phyloP scores from a whole-genome alignment of 805 yeast species.

The Yamadazyma olivae region DNA sequence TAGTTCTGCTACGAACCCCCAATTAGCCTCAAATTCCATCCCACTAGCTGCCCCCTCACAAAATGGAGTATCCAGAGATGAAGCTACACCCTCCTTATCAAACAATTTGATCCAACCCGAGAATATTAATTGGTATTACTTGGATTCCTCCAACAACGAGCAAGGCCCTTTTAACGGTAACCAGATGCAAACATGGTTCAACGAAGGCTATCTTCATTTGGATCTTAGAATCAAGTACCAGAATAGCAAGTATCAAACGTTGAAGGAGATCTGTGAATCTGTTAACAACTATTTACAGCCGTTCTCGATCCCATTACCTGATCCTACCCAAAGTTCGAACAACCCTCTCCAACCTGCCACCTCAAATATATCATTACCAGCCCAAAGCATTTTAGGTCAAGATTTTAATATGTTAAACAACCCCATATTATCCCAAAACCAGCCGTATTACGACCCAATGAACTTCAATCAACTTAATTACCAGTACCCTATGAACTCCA shows the following conservation, averaged over 20 bases:
- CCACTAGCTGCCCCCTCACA: background rate
- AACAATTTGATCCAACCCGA: conserved; percentile 1
- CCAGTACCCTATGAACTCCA: background rate
- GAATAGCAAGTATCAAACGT: conserved; percentile 46
- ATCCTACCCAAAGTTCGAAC: conserved; percentile 5
- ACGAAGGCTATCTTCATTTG: conserved; percentile 53
- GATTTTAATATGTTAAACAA: conserved; percentile 1
- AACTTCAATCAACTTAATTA: conserved; percentile 4
- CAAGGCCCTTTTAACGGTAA: conserved; percentile 82
- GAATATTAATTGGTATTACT: conserved; percentile 63
- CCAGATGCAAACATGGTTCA: conserved; percentile 77
- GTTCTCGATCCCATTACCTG: conserved; percentile 55
- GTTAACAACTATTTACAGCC: conserved; percentile 55
- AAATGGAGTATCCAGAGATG: background rate
- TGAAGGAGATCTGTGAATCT: conserved; percentile 50
- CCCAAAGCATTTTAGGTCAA: background rate
- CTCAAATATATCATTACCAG: too few relatives aligned
- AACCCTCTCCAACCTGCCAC: background rate
- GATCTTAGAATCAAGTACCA: conserved; percentile 58
- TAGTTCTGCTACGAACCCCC: background rate
- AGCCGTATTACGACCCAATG: conserved; percentile 8
- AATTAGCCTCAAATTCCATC: background rate
- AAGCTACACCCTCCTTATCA: background rate
- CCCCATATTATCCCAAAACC: conserved; percentile 11
- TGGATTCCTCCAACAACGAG: conserved; percentile 64